Evolutionary conservation across 1,284 basidiomycete species (phyloP).

Genomic region (Boletellus dicymbophilus): DNA sequence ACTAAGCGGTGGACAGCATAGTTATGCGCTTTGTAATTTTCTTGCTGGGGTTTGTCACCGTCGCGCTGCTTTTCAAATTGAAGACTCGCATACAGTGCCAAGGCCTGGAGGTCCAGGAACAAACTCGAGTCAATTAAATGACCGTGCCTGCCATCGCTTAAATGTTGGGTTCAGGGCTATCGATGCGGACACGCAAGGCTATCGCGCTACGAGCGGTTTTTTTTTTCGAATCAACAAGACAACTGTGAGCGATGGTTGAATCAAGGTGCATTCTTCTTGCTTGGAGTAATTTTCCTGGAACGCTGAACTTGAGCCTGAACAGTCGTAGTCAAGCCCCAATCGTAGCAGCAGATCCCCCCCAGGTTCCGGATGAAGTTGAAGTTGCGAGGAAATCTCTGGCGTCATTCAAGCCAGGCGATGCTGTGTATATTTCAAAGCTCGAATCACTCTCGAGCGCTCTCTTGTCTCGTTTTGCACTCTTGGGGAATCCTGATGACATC

Average conservation of each 20-base stretch:
- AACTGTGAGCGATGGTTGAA: slow-evolving; percentile 3
- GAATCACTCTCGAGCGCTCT: slow-evolving; percentile 10
- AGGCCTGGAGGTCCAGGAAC: too few relatives aligned
- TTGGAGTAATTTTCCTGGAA: background rate
- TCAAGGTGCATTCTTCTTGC: slow-evolving; percentile 1
- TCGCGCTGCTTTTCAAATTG: too few relatives aligned
- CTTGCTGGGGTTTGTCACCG: too few relatives aligned
- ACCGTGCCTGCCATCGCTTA: too few relatives aligned
- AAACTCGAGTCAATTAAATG: too few relatives aligned
- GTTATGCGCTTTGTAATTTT: too few relatives aligned
- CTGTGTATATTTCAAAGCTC: slow-evolving; percentile 18
- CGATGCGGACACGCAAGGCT: background rate
- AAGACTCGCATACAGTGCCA: too few relatives aligned
- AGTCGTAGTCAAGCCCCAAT: background rate
- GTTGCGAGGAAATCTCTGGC: slow-evolving; percentile 15
- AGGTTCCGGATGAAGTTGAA: slow-evolving; percentile 15
- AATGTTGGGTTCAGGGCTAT: background rate
- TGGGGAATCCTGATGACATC: slow-evolving; percentile 17
- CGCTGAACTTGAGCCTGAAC: background rate
- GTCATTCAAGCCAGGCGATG: slow-evolving; percentile 9
- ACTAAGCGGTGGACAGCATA: too few relatives aligned
- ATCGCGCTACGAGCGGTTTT: background rate
- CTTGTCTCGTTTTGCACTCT: slow-evolving; percentile 15
- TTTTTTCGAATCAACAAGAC: background rate
- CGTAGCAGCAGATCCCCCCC: background rate